Percentiles rank a stretch among this genome's conserved stretches.
phyloP scores from a whole-genome alignment of 768 basidiomycete species.

The Tephrocybe sp. region DNA sequence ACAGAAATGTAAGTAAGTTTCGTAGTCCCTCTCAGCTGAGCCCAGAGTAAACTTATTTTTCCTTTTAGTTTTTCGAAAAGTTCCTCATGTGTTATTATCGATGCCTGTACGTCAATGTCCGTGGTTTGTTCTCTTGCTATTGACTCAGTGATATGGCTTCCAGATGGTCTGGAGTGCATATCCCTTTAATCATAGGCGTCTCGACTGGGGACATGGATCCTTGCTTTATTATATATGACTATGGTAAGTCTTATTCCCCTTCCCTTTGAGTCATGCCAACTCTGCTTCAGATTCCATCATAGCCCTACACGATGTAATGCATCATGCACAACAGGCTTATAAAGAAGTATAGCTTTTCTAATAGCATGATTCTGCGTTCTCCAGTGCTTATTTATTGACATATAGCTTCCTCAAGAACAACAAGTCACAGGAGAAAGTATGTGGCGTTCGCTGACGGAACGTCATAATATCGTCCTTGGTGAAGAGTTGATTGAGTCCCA shows the following conservation, averaged over 20 bases:
- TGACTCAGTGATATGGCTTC: neutral
- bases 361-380: neutral
- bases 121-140: neutral
- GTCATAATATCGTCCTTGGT: conserved; percentile 4
- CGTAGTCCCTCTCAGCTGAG: neutral
- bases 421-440: conserved; percentile 4
- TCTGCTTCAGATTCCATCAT: conserved; percentile 3
- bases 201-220: conserved; percentile 10
- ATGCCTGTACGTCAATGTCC: conserved; percentile 2
- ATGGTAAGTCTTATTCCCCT: neutral
- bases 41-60: neutral
- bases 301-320: conserved; percentile 5
- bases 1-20: conserved; percentile 6
- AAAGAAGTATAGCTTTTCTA: conserved; percentile 3
- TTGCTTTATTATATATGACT: conserved; percentile 10
- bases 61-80: conserved; percentile 7
- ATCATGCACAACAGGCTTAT: conserved; percentile 1
- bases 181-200: conserved; percentile 9
- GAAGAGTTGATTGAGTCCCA: conserved; percentile 6
- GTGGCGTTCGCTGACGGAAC: conserved; percentile 8
- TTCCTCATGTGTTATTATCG: conserved; percentile 11
- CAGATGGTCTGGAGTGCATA: conserved; percentile 8
- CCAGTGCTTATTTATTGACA: neutral
- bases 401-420: conserved; percentile 6
- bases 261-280: neutral